These are phyloP conservation scores for Coniochaeta hoffmannii DNA, from an alignment of 2,329 filamentous ascomycete species.

Conservation along the genomic window DNA sequence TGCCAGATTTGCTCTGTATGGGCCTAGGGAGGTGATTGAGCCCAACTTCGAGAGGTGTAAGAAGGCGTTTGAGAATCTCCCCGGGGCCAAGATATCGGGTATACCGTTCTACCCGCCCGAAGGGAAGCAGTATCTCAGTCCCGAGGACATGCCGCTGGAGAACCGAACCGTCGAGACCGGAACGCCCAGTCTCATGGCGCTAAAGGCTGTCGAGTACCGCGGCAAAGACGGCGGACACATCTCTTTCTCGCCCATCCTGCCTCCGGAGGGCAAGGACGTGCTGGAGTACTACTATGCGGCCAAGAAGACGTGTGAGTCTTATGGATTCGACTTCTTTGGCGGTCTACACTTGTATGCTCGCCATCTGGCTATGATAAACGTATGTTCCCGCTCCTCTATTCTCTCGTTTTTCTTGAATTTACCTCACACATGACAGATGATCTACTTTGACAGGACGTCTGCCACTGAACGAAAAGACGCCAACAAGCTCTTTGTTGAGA, in stretches of 20 bases:
- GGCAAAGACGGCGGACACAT: slow-evolving; percentile 25
- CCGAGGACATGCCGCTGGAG: not conserved
- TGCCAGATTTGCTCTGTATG: not conserved
- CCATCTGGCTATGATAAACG: slow-evolving; percentile 8
- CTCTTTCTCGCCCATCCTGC: slow-evolving; percentile 33
- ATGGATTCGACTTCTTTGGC: slow-evolving; percentile 31
- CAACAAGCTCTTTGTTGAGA: slow-evolving; percentile 19
- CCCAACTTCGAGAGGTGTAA: slow-evolving; percentile 19
- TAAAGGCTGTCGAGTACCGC: not conserved
- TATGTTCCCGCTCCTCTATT: too few species aligned
- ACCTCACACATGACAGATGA: slow-evolving; percentile 15
- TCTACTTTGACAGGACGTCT: slow-evolving; percentile 21
- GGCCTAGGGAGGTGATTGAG: slow-evolving; percentile 13
- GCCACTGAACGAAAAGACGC: slow-evolving; percentile 15
- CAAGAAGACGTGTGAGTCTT: slow-evolving; percentile 19
- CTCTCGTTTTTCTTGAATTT: too few species aligned
- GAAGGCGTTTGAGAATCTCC: slow-evolving; percentile 8
- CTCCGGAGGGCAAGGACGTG: slow-evolving; percentile 29
- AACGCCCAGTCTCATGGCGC: slow-evolving; percentile 6
- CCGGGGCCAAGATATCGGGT: slow-evolving; percentile 17
- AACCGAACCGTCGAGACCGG: slow-evolving; percentile 14
- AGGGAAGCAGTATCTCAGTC: not conserved
- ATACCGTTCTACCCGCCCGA: not conserved
- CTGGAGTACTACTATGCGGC: slow-evolving; percentile 25
- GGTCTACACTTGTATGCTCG: slow-evolving; percentile 28